Evolutionary conservation across 1,284 basidiomycete species (phyloP), one percentile per base, ranked within the genome.

Genomic region (Leccinum griseonigrum): DNA sequence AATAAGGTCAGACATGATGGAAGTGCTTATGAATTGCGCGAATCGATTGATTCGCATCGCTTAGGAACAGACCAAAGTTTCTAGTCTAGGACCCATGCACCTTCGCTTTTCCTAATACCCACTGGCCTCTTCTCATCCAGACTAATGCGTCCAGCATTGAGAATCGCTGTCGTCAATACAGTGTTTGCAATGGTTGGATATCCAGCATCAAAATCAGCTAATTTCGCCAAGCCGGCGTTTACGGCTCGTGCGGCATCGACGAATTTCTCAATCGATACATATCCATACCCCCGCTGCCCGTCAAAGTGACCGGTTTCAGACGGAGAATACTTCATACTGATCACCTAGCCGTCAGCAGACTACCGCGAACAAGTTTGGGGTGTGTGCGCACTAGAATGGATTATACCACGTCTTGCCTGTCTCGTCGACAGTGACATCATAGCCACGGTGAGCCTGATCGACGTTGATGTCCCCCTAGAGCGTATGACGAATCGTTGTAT

Each of bases 181-280:
- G 94, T 96, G 77, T 92, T 91, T 61, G 85, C 83, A 75, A 96
- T 94, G 29, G 95, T 97, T 43, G 95, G 94, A 64, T 95, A 80
- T 32, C 91, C 91, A 64, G 90, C 76, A 75, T 97, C 94, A 74
- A 87, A 97, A 66, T 92, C 88, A 40, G 73, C 80, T 18, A 87
- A 85, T 75, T 83, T 83, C 54, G 84, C 78, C 61, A 80, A 73
- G 16, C 88, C 86, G 13, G 87, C 85, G 69, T 95, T 94, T 68
- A 96, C 92, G 64, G 82, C 83, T 53, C 86, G 83, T 51, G 87
- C 84, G 10, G 90, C 91, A 72, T 90, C 91, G 73, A 96, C 81
- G 76, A 97, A 97, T 78, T 94, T 95, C 76, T 96, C 94, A 68
- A 97, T 90, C 18, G 92, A 95, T 67, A 95, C 81, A 74, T 97